Evolutionary conservation across 306 rosid species (phyloP), one percentile per base, ranked within the genome.

Genomic region (Mucuna pruriens): DNA sequence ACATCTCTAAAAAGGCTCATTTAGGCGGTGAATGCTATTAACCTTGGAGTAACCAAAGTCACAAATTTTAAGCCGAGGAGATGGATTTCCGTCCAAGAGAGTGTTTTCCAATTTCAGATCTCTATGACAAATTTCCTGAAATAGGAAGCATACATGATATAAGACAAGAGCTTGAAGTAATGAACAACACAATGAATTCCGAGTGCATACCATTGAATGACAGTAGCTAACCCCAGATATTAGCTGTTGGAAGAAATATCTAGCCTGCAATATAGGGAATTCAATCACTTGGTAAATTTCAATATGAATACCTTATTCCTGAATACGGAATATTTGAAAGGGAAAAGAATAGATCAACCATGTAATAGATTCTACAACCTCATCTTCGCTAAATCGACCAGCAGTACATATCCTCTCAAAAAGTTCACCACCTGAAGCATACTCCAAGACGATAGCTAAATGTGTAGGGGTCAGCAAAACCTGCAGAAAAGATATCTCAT

Each of bases 31-130:
- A 54, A 61, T 83, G 73, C 54, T 45, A 75, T 39, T 57, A 74
- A 94, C 99, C 99, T 96, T 96, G 65, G 99, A 96, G 89, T 93
- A 96, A 72, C 99, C 99, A 4, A 96, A 96, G 85, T 96, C 99
- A 6, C 99, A 96, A 64, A 96, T 93, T 89, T 96, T 96, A 61
- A 96, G 97, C 36, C 93, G 89, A 13, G 99, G 99, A n/a, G 90
- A 82, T 15, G 98, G 97, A 88, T 91, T 96, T 79, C 98, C 98
- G 6, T 96, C 99, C 90, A 96, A 80, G 77, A 96, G 99, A 10
- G 98, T 93, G 88, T 96, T 96, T 89, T 96, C 99, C 87, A 96
- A 87, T 81, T 96, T 96, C 85, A 96, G 89, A 90, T 96, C 99
- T 85, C 99, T 86, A 65, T 96, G 99, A 86, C 99, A 96, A 62